Conservation (phyloP, 164 flowering plant species). For the Hamamelis virginiana region DNA sequence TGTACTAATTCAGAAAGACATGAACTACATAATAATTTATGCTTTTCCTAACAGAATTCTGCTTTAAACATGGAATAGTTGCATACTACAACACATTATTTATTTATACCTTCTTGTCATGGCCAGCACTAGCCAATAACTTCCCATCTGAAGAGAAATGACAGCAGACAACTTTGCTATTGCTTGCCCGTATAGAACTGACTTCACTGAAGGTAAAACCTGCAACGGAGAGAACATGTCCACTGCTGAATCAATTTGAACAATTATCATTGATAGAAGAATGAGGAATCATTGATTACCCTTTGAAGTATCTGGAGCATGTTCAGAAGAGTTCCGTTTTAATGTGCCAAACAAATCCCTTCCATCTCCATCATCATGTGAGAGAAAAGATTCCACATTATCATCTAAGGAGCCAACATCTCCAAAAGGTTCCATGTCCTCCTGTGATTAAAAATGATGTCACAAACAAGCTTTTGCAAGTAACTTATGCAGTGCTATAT, state of each 20-base stretch:
- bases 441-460: conserved; percentile 49
- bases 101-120: conserved; percentile 73
- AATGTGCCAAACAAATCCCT: conserved; percentile 64
- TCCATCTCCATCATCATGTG: conserved; percentile 86
- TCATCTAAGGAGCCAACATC: conserved; percentile 87
- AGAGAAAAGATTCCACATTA: conserved; percentile 79
- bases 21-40: too few relatives aligned
- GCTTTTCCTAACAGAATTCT: too few relatives aligned
- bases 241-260: neutral
- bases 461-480: neutral
- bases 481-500: too few relatives aligned
- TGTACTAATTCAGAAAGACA: too few relatives aligned
- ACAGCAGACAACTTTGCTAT: conserved; percentile 75
- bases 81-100: too few relatives aligned
- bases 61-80: too few relatives aligned
- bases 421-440: conserved; percentile 83
- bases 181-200: conserved; percentile 61
- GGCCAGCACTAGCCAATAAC: conserved; percentile 84
- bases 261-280: neutral
- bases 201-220: conserved; percentile 73
- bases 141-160: conserved; percentile 94
- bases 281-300: conserved; percentile 32
- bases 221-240: conserved; percentile 26
- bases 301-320: conserved; percentile 68
- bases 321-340: conserved; percentile 69